Evolutionary conservation across 2,329 filamentous ascomycete genomes (phyloP).

Genomic region (Capronia americana): DNA sequence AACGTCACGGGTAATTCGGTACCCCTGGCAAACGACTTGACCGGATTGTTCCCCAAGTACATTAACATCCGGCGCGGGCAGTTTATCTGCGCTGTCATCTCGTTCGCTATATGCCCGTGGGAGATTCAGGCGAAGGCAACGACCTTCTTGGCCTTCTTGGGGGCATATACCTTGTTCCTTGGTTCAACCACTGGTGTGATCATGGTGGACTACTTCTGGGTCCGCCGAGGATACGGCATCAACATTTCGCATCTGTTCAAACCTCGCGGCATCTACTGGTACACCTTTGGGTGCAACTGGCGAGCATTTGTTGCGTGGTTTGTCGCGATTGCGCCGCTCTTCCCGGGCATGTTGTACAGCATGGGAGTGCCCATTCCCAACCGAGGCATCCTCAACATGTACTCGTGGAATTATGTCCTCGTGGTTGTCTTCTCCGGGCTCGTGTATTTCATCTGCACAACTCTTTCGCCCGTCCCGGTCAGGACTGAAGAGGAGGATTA

Average conservation of each 20-base stretch:
- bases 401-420: constrained; percentile 63
- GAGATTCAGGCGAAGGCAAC: constrained; percentile 53
- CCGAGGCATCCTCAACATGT: constrained; percentile 60
- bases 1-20: constrained; percentile 45
- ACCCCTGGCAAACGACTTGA: constrained; percentile 57
- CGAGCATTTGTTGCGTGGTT: constrained; percentile 66
- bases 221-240: constrained; percentile 28
- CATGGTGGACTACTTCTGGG: constrained; percentile 37
- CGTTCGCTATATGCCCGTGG: constrained; percentile 56
- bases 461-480: constrained; percentile 12
- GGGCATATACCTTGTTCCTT: constrained; percentile 38
- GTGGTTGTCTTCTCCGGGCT: constrained; percentile 23
- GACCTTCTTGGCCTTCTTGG: constrained; percentile 49
- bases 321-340: constrained; percentile 61
- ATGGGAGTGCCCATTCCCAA: constrained; percentile 41
- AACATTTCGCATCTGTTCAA: constrained; percentile 34
- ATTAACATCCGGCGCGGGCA: constrained; percentile 59
- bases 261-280: constrained; percentile 33
- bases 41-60: constrained; percentile 59
- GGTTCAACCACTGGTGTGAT: constrained; percentile 39
- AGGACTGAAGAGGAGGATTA: constrained; percentile 18
- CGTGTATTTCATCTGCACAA: constrained; percentile 10
- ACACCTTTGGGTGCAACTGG: constrained; percentile 61
- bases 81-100: constrained; percentile 46
- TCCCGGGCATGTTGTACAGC: constrained; percentile 58